These are phyloP conservation scores for Termitomyces sp. DNA, from an alignment of 768 basidiomycete species.

Conservation along the genomic window DNA sequence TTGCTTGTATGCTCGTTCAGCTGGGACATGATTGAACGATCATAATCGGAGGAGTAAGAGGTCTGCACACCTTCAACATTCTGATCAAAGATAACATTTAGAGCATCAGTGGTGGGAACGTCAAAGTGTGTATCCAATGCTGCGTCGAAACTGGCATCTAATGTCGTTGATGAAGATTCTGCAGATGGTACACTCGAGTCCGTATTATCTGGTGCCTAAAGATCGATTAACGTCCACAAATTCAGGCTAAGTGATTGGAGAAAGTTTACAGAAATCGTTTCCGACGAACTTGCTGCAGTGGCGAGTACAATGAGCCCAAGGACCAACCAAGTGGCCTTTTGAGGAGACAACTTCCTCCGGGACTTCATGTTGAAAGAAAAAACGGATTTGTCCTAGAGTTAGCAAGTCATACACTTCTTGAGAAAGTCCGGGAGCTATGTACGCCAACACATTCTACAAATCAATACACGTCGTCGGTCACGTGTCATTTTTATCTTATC, in stretches of 20 bases:
- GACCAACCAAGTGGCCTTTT: constrained; percentile 53
- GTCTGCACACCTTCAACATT: constrained; percentile 42
- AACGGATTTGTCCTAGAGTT: background rate
- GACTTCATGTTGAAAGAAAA: constrained; percentile 15
- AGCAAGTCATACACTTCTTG: constrained; percentile 6
- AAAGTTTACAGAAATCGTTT: constrained; percentile 23
- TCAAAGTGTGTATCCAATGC: background rate
- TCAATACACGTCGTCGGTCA: constrained; percentile 15
- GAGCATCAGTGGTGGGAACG: background rate
- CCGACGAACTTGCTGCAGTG: constrained; percentile 29
- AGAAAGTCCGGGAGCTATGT: background rate
- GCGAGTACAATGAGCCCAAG: constrained; percentile 52
- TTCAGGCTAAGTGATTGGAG: background rate
- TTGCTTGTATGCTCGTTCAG: constrained; percentile 69
- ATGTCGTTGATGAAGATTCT: constrained; percentile 1
- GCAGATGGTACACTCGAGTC: background rate
- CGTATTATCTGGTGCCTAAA: constrained; percentile 1
- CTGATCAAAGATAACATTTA: constrained; percentile 34
- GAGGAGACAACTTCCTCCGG: constrained; percentile 25
- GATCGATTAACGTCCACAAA: constrained; percentile 3
- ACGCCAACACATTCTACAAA: background rate
- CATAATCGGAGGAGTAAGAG: background rate
- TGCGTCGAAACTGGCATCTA: background rate
- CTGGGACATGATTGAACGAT: constrained; percentile 27
- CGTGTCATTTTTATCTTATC: constrained; percentile 11